Conservation (phyloP, 2,329 filamentous ascomycete genomes). For the Fusarium foetens region DNA sequence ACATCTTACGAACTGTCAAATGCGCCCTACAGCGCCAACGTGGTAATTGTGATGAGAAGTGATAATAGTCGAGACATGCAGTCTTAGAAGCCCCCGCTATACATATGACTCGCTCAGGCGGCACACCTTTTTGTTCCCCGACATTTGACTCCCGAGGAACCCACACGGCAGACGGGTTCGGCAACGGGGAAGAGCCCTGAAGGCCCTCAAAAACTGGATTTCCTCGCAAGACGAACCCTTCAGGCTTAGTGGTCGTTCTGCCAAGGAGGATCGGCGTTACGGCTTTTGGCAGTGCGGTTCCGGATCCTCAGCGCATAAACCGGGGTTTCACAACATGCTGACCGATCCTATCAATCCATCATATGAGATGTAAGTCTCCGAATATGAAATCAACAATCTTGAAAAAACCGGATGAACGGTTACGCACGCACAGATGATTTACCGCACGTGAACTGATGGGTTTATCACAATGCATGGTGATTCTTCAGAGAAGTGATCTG, state of each 20-base stretch:
- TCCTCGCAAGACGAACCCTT: neutral
- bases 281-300: neutral
- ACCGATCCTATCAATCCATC: neutral
- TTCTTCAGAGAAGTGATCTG: neutral
- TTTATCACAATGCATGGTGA: neutral
- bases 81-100: neutral
- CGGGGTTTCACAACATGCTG: neutral
- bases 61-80: neutral
- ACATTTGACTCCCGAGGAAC: neutral
- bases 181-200: neutral
- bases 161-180: neutral
- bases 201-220: neutral
- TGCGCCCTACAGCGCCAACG: neutral
- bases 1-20: neutral
- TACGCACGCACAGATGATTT: neutral
- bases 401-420: neutral
- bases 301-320: slow-evolving; percentile 6
- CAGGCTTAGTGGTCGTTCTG: neutral
- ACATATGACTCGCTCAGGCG: neutral
- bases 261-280: slow-evolving; percentile 6
- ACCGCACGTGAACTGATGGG: neutral
- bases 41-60: neutral
- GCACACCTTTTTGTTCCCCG: neutral
- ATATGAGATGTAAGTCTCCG: neutral
- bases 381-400: neutral